Conservation (phyloP, 1,139 yeast species). For the Meyerozyma athensensis region DNA sequence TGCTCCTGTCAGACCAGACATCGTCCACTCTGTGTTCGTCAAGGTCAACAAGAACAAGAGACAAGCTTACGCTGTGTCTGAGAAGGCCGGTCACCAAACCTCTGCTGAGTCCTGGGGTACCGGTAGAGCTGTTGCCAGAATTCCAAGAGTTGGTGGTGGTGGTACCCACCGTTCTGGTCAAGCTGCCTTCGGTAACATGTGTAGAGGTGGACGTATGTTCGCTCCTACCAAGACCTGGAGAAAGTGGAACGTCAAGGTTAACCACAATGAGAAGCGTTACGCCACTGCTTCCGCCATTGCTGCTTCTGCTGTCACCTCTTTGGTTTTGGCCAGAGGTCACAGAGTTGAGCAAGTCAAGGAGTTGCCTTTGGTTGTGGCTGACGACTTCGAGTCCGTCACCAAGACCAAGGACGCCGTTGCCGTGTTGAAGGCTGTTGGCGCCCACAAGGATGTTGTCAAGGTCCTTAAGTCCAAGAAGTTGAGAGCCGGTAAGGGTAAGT, state of each 20-base stretch:
- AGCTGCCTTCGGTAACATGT: constrained; percentile 99
- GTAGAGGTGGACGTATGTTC: constrained; percentile 99
- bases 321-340: constrained; percentile 99
- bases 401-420: constrained; percentile 99
- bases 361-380: constrained; percentile 96
- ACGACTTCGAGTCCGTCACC: constrained; percentile 86
- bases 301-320: constrained; percentile 97
- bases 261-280: constrained; percentile 99
- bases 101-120: constrained; percentile 99
- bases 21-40: constrained; percentile 98
- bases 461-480: constrained; percentile 97
- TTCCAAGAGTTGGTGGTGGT: constrained; percentile 99
- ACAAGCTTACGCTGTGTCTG: constrained; percentile 99
- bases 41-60: constrained; percentile 99
- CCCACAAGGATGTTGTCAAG: constrained; percentile 97
- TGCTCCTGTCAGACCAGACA: constrained; percentile 99
- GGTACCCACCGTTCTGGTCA: constrained; percentile 99
- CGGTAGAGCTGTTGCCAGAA: constrained; percentile 99
- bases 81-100: constrained; percentile 99
- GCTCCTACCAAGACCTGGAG: constrained; percentile 99
- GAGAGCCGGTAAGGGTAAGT: constrained; percentile 99
- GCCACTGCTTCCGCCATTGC: constrained; percentile 99
- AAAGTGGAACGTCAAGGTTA: constrained; percentile 99
- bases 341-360: constrained; percentile 97
- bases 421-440: constrained; percentile 96